Evolutionary conservation across 2,329 filamentous ascomycete species (phyloP).

Genomic region (Teratosphaeria epicoccoides): DNA sequence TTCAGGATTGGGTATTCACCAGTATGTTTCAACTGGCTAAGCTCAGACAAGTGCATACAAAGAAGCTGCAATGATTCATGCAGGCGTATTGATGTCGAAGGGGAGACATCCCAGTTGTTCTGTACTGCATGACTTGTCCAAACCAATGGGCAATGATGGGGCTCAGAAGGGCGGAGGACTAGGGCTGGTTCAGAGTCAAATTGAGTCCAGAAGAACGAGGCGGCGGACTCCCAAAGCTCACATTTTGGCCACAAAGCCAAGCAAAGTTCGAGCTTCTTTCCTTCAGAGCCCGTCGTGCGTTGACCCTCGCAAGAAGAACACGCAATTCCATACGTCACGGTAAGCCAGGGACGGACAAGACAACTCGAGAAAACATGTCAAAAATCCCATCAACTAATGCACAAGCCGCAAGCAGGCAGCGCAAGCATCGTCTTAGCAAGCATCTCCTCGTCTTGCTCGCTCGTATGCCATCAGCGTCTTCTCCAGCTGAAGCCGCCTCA

Average conservation of each 20-base stretch:
- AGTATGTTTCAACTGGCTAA: constrained; percentile 44
- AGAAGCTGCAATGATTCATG: constrained; percentile 22
- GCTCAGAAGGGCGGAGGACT: no score
- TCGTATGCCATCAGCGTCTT: not conserved
- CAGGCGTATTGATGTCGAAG: constrained; percentile 10
- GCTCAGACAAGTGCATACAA: constrained; percentile 22
- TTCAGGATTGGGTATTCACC: constrained; percentile 34
- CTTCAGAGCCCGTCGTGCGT: no score
- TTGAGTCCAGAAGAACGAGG: no score
- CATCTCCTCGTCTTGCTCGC: not conserved
- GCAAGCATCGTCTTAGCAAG: not conserved
- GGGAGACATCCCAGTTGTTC: no score
- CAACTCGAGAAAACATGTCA: not conserved
- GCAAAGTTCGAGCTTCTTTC: not conserved
- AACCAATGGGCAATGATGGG: no score
- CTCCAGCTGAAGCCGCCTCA: not conserved
- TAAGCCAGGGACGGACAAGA: not conserved
- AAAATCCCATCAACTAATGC: not conserved
- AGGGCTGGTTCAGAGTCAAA: no score
- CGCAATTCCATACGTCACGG: no score
- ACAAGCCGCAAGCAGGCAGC: not conserved
- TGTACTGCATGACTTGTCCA: no score
- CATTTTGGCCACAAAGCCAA: no score
- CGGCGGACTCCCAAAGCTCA: no score
- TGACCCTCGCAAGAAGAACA: not conserved